A percentile compares a stretch with the other conserved stretches of the same genome.
Evolutionary conservation across 306 rosid genomes (phyloP).

Genomic region (Cucurbita moschata): DNA sequence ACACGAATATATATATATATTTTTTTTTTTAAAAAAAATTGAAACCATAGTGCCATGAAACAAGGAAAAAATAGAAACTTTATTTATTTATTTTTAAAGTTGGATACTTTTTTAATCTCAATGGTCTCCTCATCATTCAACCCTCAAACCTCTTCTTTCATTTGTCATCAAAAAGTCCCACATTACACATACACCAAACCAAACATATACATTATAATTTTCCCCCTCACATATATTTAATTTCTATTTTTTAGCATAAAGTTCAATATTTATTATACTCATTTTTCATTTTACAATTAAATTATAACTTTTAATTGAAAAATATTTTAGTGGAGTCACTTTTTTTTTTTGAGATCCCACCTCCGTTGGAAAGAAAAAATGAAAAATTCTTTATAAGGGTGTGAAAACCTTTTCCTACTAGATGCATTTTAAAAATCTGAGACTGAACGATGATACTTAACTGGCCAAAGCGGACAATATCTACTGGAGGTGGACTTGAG

Average conservation of each 20-base stretch:
- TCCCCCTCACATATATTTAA: background rate
- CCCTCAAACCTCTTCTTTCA: conserved; percentile 1
- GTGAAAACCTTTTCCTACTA: too few species aligned
- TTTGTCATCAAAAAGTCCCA: conserved; percentile 1
- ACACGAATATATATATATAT: too few species aligned
- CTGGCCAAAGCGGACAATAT: too few species aligned
- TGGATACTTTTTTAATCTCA: background rate
- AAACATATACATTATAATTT: background rate
- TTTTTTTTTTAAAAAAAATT: background rate
- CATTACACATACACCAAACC: background rate
- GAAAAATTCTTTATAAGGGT: too few species aligned
- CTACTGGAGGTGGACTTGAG: too few species aligned
- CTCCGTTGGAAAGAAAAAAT: too few species aligned
- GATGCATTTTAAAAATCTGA: too few species aligned
- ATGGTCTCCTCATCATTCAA: conserved; percentile 3
- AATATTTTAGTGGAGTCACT: too few species aligned
- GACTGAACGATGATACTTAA: too few species aligned
- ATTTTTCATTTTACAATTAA: background rate
- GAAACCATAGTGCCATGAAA: background rate
- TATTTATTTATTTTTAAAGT: background rate
- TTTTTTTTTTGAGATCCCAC: too few species aligned
- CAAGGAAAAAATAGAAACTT: background rate
- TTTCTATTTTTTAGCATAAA: background rate
- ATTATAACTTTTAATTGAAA: too few species aligned
- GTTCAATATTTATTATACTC: background rate